Evolutionary conservation across 2,329 filamentous ascomycete species (phyloP).

Genomic region (Cercospora berteroae): DNA sequence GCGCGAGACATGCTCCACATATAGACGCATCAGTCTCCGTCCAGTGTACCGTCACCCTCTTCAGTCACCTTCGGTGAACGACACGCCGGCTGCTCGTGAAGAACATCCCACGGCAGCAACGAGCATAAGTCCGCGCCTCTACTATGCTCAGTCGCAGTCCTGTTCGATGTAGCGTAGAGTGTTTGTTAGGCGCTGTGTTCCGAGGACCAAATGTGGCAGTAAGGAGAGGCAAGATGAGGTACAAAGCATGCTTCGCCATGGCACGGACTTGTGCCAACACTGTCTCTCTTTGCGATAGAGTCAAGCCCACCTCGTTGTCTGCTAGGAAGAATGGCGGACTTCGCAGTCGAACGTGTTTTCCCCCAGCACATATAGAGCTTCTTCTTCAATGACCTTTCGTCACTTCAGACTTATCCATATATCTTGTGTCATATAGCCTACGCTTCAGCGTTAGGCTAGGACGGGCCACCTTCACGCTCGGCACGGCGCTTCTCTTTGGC

Average conservation of each 20-base stretch:
- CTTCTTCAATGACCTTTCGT: background rate
- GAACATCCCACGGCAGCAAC: background rate
- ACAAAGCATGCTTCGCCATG: background rate
- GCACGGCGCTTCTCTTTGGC: conserved; percentile 35
- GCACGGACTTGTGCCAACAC: background rate
- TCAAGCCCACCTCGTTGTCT: background rate
- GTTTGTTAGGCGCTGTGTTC: background rate
- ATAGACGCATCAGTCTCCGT: background rate
- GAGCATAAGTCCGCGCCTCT: background rate
- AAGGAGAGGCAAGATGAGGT: background rate
- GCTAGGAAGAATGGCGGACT: background rate
- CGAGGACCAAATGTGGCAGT: background rate
- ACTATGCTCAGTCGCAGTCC: background rate
- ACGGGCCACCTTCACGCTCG: background rate
- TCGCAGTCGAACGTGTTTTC: background rate
- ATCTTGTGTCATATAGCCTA: background rate
- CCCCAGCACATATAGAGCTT: background rate
- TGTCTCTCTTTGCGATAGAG: background rate
- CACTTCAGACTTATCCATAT: background rate
- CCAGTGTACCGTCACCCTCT: background rate
- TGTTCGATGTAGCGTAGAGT: background rate
- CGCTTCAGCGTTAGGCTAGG: background rate
- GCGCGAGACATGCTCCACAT: background rate
- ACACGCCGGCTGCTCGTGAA: background rate
- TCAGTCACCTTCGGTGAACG: background rate